Conservation (phyloP, 2,329 filamentous ascomycete species). For the Dothidotthia symphoricarpi region DNA sequence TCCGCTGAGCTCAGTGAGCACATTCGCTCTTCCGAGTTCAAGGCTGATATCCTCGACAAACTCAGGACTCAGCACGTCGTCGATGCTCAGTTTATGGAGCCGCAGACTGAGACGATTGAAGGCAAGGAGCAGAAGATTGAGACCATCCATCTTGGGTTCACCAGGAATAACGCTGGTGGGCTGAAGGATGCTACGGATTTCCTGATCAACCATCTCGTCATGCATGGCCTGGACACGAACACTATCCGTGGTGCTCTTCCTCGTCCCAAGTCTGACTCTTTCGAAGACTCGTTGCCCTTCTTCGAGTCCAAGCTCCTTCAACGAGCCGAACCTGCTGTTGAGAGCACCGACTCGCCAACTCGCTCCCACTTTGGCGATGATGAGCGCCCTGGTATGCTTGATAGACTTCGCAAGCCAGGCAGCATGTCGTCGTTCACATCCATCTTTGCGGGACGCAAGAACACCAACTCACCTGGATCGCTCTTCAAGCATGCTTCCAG, state of each 20-base stretch:
- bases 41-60: constrained; percentile 75
- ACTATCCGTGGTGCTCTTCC: constrained; percentile 93
- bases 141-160: constrained; percentile 63
- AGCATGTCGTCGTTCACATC: constrained; percentile 93
- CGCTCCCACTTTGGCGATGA: constrained; percentile 81
- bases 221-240: constrained; percentile 77
- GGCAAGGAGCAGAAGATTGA: constrained; percentile 47
- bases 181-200: constrained; percentile 96
- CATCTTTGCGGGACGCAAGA: constrained; percentile 95
- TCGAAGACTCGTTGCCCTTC: constrained; percentile 93
- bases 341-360: constrained; percentile 83
- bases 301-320: constrained; percentile 97
- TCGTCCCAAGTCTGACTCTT: constrained; percentile 97
- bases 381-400: constrained; percentile 76
- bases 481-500: constrained; percentile 88
- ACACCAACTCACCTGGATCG: constrained; percentile 71
- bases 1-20: constrained; percentile 75
- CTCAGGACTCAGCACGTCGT: constrained; percentile 91
- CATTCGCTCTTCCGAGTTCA: constrained; percentile 77
- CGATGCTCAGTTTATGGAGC: constrained; percentile 68
- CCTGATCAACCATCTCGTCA: constrained; percentile 79
- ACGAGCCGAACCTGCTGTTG: constrained; percentile 73
- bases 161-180: constrained; percentile 93
- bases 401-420: constrained; percentile 89
- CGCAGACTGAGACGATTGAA: constrained; percentile 43